phyloP scores from a whole-genome alignment of 2,329 filamentous ascomycete species.

The Diaporthe sp. region DNA sequence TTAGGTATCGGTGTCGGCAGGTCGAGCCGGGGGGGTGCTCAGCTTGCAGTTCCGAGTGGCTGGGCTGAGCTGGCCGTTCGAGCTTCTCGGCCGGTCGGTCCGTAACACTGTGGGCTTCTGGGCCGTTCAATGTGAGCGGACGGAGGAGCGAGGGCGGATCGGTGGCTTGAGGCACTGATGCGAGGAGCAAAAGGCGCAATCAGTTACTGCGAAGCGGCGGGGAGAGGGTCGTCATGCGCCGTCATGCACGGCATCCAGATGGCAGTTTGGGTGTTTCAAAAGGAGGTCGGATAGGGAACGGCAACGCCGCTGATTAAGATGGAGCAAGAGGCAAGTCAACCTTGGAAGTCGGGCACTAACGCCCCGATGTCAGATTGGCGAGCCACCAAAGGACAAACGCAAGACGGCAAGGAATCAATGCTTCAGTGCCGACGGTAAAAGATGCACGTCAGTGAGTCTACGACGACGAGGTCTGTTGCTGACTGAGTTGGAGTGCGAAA shows the following conservation, averaged over 20 bases:
- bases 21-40: constrained; percentile 33
- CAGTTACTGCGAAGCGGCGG: constrained; percentile 17
- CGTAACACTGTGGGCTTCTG: constrained; percentile 16
- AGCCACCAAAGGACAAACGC: constrained; percentile 1
- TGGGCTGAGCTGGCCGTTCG: constrained; percentile 25
- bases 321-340: constrained; percentile 21
- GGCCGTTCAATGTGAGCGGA: not conserved
- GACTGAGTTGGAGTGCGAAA: constrained; percentile 5
- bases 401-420: not conserved
- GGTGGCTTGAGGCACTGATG: constrained; percentile 16
- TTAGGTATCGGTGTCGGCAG: constrained; percentile 24
- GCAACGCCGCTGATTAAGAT: constrained; percentile 34
- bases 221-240: constrained; percentile 34
- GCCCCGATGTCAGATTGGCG: constrained; percentile 30
- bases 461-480: not conserved
- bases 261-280: constrained; percentile 29
- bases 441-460: not conserved
- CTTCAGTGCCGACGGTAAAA: constrained; percentile 2
- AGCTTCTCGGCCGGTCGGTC: constrained; percentile 30
- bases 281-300: constrained; percentile 31
- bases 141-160: not conserved
- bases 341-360: constrained; percentile 33
- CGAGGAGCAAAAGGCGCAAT: constrained; percentile 17
- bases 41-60: constrained; percentile 23
- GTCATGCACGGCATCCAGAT: constrained; percentile 35